Percentiles rank a stretch among this genome's conserved stretches.
Evolutionary conservation across 2,329 filamentous ascomycete species (phyloP).

Genomic region (Cadophora sp.): DNA sequence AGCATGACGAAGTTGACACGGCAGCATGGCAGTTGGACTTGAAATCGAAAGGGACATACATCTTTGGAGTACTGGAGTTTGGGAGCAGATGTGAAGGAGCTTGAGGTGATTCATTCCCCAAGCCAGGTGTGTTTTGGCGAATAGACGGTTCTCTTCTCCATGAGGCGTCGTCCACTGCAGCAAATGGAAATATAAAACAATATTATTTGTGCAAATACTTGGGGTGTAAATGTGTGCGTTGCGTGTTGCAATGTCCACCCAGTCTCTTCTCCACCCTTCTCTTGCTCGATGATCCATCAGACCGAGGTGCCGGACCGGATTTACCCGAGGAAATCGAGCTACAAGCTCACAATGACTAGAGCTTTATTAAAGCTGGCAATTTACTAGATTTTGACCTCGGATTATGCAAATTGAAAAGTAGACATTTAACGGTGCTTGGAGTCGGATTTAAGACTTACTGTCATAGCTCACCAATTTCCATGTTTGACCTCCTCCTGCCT

Average conservation of each 20-base stretch:
- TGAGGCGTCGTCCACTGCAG: background rate
- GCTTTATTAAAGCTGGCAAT: background rate
- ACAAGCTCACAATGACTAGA: background rate
- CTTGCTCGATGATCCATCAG: slow-evolving; percentile 5
- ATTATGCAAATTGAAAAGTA: background rate
- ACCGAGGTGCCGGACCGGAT: slow-evolving; percentile 15
- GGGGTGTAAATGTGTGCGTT: background rate
- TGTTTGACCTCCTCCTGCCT: background rate
- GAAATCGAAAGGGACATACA: background rate
- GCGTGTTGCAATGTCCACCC: slow-evolving; percentile 1
- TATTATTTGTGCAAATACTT: slow-evolving; percentile 3
- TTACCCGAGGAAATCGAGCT: slow-evolving; percentile 1
- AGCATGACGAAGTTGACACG: slow-evolving; percentile 1
- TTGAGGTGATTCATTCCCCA: background rate
- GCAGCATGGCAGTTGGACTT: background rate
- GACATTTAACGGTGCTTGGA: background rate
- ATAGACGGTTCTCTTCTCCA: background rate
- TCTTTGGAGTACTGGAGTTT: slow-evolving; percentile 13
- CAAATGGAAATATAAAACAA: background rate
- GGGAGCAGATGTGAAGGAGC: background rate
- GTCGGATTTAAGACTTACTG: too few species aligned
- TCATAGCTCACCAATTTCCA: too few species aligned
- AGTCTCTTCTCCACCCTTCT: slow-evolving; percentile 3
- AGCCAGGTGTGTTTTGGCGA: background rate
- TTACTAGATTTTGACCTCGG: too few species aligned